A percentile compares a stretch with the other conserved stretches of the same genome.
These are phyloP conservation scores for Aspergillus nomiae DNA, from an alignment of 2,329 filamentous ascomycete species.

Conservation along the genomic window DNA sequence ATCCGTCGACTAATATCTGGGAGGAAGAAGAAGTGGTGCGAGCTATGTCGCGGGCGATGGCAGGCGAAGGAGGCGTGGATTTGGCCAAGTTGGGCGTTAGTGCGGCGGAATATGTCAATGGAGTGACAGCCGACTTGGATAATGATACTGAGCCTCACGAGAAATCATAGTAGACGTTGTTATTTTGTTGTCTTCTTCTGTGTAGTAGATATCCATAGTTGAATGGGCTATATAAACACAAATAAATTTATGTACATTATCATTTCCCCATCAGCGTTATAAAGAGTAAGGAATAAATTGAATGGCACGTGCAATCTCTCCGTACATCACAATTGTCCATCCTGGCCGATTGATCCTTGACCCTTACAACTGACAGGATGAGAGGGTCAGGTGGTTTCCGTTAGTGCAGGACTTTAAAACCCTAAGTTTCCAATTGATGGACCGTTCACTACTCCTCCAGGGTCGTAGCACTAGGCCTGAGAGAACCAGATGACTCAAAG, in stretches of 20 bases:
- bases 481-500: slow-evolving; percentile 6
- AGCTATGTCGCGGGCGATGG: slow-evolving; percentile 75
- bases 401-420: neutral
- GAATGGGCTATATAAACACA: neutral
- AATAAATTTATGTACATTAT: no score
- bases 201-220: neutral
- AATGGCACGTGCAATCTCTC: neutral
- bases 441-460: neutral
- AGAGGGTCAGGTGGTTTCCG: neutral
- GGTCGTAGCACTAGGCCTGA: neutral
- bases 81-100: slow-evolving; percentile 44
- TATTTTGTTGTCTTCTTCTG: neutral
- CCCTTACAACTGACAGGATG: neutral
- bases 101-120: slow-evolving; percentile 47
- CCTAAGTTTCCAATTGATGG: neutral
- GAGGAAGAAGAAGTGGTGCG: slow-evolving; percentile 69
- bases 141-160: slow-evolving; percentile 6
- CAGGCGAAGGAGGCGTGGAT: slow-evolving; percentile 59
- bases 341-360: no score
- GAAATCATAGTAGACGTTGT: neutral
- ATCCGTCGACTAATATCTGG: slow-evolving; percentile 63
- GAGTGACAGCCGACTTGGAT: slow-evolving; percentile 44
- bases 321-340: neutral
- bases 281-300: no score
- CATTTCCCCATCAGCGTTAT: no score